Percentiles rank a stretch among this genome's conserved stretches.
phyloP scores from a whole-genome alignment of 345 rosid species.

The Microcos paniculata region DNA sequence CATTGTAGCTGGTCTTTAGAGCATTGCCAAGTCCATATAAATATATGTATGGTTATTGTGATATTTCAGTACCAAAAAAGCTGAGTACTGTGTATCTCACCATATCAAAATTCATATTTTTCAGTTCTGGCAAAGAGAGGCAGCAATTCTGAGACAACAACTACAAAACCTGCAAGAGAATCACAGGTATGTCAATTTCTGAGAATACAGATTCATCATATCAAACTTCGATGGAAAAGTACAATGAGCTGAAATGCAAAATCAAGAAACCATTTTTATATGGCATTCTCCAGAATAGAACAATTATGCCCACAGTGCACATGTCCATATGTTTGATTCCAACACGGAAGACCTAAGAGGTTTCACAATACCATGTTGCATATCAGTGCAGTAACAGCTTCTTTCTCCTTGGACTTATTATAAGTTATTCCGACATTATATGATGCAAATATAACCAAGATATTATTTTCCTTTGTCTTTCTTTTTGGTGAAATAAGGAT shows the following conservation, averaged over 20 bases:
- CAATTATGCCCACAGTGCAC: not conserved
- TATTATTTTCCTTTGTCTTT: not conserved
- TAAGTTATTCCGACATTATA: not conserved
- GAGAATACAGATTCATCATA: not conserved
- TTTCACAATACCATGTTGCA: not conserved
- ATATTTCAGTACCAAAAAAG: not conserved
- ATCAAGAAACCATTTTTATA: not conserved
- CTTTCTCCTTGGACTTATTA: not conserved
- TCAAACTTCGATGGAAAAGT: not conserved
- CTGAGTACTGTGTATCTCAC: not conserved
- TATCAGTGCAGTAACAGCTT: not conserved
- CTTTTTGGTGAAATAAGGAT: not conserved
- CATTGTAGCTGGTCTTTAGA: not conserved
- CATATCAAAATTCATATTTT: conserved; percentile 15
- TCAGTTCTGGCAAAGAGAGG: conserved; percentile 88
- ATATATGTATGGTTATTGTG: not conserved
- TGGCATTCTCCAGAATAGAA: conserved; percentile 1
- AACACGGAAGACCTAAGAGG: not conserved
- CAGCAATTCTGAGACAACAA: conserved; percentile 65
- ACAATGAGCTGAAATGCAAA: not conserved
- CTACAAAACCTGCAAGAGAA: conserved; percentile 73
- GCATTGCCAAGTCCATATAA: not conserved
- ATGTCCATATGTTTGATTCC: conserved; percentile 7
- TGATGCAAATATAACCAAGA: not conserved
- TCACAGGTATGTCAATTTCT: conserved; percentile 55